Evolutionary conservation across 176 grass and related monocot genomes (phyloP).

Genomic region (Tillandsia leiboldiana): DNA sequence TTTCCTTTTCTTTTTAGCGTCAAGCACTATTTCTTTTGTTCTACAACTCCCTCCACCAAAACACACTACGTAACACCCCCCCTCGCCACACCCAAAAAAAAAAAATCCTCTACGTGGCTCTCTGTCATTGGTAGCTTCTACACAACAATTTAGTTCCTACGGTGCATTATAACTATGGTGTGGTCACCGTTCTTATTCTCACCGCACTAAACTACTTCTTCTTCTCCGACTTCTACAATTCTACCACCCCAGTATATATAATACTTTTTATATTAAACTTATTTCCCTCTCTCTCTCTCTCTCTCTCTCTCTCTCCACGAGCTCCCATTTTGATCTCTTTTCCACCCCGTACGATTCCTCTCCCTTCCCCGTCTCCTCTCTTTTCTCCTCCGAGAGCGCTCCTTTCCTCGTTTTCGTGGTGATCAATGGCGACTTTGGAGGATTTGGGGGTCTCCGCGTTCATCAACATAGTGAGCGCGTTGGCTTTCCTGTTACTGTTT

Average conservation of each 20-base stretch:
- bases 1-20: neutral
- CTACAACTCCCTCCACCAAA: too few species aligned
- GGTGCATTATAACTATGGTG: too few species aligned
- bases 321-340: constrained; percentile 18
- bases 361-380: constrained; percentile 7
- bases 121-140: too few species aligned
- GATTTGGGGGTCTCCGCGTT: constrained; percentile 92
- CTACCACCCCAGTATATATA: neutral
- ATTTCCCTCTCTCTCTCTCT: neutral
- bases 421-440: constrained; percentile 59
- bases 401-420: constrained; percentile 15
- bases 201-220: too few species aligned
- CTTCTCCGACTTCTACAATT: neutral
- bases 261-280: neutral
- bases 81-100: too few species aligned
- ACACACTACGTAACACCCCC: too few species aligned
- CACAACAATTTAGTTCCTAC: too few species aligned
- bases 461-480: constrained; percentile 74
- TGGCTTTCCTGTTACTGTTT: constrained; percentile 89
- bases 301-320: constrained; percentile 8
- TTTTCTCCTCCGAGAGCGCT: constrained; percentile 7
- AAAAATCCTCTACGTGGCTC: too few species aligned
- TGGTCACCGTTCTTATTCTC: too few species aligned
- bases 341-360: constrained; percentile 6
- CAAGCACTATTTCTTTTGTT: too few species aligned